These are phyloP conservation scores for Hypoxylon trugodes DNA, from an alignment of 495 filamentous ascomycete genomes.

Conservation along the genomic window DNA sequence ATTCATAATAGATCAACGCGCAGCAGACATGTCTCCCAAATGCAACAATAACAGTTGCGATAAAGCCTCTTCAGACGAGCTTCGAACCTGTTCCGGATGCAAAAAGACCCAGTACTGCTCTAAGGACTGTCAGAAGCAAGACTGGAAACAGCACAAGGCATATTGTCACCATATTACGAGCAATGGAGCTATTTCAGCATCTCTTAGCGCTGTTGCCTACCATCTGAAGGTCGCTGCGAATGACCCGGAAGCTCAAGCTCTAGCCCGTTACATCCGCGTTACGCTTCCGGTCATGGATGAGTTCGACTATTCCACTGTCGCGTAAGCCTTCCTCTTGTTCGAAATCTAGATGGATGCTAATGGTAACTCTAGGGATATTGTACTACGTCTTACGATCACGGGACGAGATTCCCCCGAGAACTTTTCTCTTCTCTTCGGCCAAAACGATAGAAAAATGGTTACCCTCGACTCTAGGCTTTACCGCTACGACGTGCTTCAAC, in stretches of 20 bases:
- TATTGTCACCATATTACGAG: conserved; percentile 10
- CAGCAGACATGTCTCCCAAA: not conserved
- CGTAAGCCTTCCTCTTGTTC: not conserved
- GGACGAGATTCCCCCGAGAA: conserved; percentile 28
- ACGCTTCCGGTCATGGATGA: not conserved
- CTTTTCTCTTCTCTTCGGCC: conserved; percentile 17
- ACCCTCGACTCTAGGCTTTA: not conserved
- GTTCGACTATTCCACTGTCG: not conserved
- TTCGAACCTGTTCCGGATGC: not conserved
- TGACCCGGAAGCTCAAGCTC: conserved; percentile 1
- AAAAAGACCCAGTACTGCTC: conserved; percentile 12
- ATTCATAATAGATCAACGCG: not conserved
- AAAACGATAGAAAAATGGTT: not conserved
- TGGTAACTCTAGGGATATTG: not conserved
- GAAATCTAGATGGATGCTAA: not conserved
- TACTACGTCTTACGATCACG: conserved; percentile 16
- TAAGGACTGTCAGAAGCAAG: conserved; percentile 14
- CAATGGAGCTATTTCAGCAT: conserved; percentile 7
- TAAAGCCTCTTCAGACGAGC: not conserved
- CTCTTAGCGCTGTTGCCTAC: not conserved
- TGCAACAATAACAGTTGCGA: not conserved
- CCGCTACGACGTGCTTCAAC: not conserved
- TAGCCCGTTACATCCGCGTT: conserved; percentile 6
- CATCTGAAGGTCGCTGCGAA: conserved; percentile 4
- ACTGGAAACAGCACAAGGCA: conserved; percentile 6